Percentiles rank a stretch among this genome's conserved stretches.
Evolutionary conservation across 495 filamentous ascomycete species (phyloP).

Genomic region (Penicillium robsamsonii): DNA sequence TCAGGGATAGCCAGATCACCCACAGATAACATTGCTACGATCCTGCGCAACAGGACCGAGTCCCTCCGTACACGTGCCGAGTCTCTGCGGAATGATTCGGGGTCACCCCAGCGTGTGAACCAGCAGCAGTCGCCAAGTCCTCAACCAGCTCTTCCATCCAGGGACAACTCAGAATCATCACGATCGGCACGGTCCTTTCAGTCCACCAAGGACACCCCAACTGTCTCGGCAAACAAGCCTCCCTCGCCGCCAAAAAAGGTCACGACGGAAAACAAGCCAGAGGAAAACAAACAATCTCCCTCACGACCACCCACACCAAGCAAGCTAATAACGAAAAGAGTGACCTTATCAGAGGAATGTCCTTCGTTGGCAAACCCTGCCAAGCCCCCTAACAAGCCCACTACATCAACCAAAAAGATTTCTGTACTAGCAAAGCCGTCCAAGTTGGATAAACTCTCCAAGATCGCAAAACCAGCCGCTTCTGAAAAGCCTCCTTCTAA

Average conservation of each 20-base stretch:
- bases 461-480: background rate
- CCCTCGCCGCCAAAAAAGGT: slow-evolving; percentile 8
- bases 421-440: slow-evolving; percentile 9
- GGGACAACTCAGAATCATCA: slow-evolving; percentile 31
- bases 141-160: slow-evolving; percentile 14
- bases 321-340: slow-evolving; percentile 3
- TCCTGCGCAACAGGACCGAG: slow-evolving; percentile 28
- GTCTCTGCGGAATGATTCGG: slow-evolving; percentile 22
- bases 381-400: background rate
- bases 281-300: slow-evolving; percentile 2
- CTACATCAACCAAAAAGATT: background rate
- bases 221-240: slow-evolving; percentile 14
- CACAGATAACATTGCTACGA: slow-evolving; percentile 28
- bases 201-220: slow-evolving; percentile 9
- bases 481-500: background rate
- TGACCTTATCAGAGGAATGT: slow-evolving; percentile 3
- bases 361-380: background rate
- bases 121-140: slow-evolving; percentile 22
- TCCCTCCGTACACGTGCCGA: slow-evolving; percentile 26
- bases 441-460: background rate
- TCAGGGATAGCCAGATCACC: slow-evolving; percentile 29
- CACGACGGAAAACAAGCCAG: background rate
- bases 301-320: background rate
- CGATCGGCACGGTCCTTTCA: slow-evolving; percentile 22
- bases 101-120: slow-evolving; percentile 10